phyloP scores from a whole-genome alignment of 306 rosid species.

The Cicer arietinum region DNA sequence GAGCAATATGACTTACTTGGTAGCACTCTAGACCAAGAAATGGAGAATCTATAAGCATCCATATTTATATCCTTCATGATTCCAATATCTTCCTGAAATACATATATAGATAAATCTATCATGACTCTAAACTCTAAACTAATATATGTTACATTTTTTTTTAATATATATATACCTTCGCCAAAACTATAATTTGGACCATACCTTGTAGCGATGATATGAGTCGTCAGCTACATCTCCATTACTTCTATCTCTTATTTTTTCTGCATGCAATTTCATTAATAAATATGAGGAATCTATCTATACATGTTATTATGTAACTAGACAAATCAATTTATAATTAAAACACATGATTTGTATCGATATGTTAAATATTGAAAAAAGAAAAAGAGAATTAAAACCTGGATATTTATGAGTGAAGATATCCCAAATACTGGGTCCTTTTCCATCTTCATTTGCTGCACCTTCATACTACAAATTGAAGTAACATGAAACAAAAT shows the following conservation, averaged over 20 bases:
- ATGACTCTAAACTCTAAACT: too few relatives aligned
- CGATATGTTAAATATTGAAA: too few relatives aligned
- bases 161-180: too few relatives aligned
- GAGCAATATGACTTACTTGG: conserved; percentile 53
- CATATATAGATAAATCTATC: too few relatives aligned
- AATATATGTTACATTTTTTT: too few relatives aligned
- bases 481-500: too few relatives aligned
- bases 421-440: neutral
- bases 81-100: conserved; percentile 58
- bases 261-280: conserved; percentile 35
- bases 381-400: neutral
- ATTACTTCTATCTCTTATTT: conserved; percentile 42
- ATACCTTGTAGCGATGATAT: conserved; percentile 45
- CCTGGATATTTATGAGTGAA: conserved; percentile 16
- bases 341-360: too few relatives aligned
- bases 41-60: conserved; percentile 53
- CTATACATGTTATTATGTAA: too few relatives aligned
- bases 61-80: conserved; percentile 59
- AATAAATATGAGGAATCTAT: too few relatives aligned
- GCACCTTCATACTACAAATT: neutral
- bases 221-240: conserved; percentile 54
- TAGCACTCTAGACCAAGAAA: conserved; percentile 72
- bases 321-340: too few relatives aligned
- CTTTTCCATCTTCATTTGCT: neutral
- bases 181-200: too few relatives aligned